Evolutionary conservation across 2,329 filamentous ascomycete species (phyloP), one percentile per base, ranked within the genome.

Genomic region (Trichoderma harzianum): DNA sequence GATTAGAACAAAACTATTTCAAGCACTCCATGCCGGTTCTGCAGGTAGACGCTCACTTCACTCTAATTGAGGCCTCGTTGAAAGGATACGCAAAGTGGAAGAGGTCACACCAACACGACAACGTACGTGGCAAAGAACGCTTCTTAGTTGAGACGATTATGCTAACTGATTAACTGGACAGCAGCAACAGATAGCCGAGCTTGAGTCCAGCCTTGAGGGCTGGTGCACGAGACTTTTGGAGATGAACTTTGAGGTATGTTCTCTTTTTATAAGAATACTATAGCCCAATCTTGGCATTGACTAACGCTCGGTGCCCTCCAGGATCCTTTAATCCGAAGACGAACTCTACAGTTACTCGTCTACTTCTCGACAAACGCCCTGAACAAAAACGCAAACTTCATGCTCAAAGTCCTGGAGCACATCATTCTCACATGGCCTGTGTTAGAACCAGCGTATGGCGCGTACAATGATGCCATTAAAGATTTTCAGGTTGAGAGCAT

Each of bases 61-160:
- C 93, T 0, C 92, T 97, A 28, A 92, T 98, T 3, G 93, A 98
- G 78, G 92, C 94, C 30, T 92, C 93, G 1, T 83, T 98, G 34
- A 97, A 95, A 79, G 96, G 95, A 1, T 97, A 95, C 76, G 89
- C 91, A 75, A 95, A 93, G 79, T 97, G 94, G 93, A 87, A 86
- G 74, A 77, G 76, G 72, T 74, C 77, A 28, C 76, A 79, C 24
- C 73, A 73, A 3, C 75, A 75, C 32, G 78, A 79, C 68, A 75
- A 78, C 67, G 80, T 83, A 76, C 66, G 80, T 65, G 6, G 18
- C 43, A 53, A 14, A 11, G 14, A 4, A 28, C 18, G n/a, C 39
- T 7, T 53, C 36, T n/a, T 7, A 16, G 14, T 36, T 30, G n/a
- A 28, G 39, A 43, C 16, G 11, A 3, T 5, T 24, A 24, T n/a